A percentile compares a stretch with the other conserved stretches of the same genome.
Conservation (phyloP, 140 eudicot genomes). For the Bidens hawaiensis region DNA sequence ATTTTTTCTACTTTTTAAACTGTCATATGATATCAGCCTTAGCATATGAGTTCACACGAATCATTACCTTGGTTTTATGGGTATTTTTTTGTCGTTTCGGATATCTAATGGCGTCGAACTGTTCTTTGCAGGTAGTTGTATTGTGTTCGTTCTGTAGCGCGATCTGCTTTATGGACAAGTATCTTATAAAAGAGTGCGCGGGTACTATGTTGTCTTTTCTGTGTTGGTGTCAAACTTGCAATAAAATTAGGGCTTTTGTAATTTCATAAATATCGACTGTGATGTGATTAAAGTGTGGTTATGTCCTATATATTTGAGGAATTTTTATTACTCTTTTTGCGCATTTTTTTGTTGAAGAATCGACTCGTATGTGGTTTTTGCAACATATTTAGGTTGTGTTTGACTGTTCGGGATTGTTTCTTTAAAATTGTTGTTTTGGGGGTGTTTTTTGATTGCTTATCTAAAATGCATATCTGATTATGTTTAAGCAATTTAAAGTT, state of each 20-base stretch:
- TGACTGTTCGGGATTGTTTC: no score
- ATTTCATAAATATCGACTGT: background rate
- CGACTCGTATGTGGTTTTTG: no score
- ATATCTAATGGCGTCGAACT: background rate
- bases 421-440: no score
- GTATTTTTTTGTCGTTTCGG: conserved; percentile 1
- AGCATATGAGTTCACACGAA: background rate
- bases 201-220: background rate
- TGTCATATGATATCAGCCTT: no score
- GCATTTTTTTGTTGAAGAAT: background rate
- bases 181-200: background rate
- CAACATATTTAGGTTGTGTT: no score
- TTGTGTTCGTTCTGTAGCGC: conserved; percentile 2
- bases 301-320: background rate
- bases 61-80: background rate
- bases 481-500: no score
- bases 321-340: background rate
- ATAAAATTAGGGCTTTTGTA: background rate
- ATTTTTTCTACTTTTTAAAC: no score
- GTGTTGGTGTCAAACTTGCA: background rate
- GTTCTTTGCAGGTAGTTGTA: conserved; percentile 12
- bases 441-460: no score
- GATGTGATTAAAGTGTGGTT: background rate
- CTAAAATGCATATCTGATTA: no score
- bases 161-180: conserved; percentile 5